Conservation (phyloP, 306 rosid species). For the Lathyrus sativus region DNA sequence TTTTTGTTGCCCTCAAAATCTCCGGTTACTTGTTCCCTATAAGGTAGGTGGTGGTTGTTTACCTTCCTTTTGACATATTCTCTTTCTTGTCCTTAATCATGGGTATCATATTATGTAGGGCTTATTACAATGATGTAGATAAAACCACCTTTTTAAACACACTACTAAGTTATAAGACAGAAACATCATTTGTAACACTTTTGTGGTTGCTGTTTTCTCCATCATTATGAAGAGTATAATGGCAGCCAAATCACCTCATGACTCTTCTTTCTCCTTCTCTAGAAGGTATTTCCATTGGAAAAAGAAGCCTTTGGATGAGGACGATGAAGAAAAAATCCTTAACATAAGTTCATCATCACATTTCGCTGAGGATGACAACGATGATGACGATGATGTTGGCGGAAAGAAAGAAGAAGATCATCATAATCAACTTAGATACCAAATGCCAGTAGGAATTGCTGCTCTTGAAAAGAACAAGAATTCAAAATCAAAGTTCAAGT, state of each 20-base stretch:
- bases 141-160: constrained; percentile 36
- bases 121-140: constrained; percentile 26
- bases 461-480: constrained; percentile 31
- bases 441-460: constrained; percentile 23
- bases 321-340: constrained; percentile 50
- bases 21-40: constrained; percentile 31
- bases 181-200: not conserved
- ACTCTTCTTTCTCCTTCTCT: constrained; percentile 87
- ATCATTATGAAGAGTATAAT: constrained; percentile 60
- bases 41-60: constrained; percentile 66
- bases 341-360: constrained; percentile 52
- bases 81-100: too few relatives aligned
- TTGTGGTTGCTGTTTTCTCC: not conserved
- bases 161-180: not conserved
- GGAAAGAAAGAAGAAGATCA: constrained; percentile 29
- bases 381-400: not conserved
- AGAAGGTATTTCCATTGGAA: constrained; percentile 75
- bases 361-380: constrained; percentile 34
- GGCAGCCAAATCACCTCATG: constrained; percentile 75
- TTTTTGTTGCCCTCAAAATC: constrained; percentile 17
- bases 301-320: constrained; percentile 52
- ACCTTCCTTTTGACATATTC: constrained; percentile 51
- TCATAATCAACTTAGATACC: constrained; percentile 3
- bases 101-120: constrained; percentile 29
- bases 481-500: constrained; percentile 55